phyloP scores from a whole-genome alignment of 1,284 basidiomycete species.

The Mycena sp. region DNA sequence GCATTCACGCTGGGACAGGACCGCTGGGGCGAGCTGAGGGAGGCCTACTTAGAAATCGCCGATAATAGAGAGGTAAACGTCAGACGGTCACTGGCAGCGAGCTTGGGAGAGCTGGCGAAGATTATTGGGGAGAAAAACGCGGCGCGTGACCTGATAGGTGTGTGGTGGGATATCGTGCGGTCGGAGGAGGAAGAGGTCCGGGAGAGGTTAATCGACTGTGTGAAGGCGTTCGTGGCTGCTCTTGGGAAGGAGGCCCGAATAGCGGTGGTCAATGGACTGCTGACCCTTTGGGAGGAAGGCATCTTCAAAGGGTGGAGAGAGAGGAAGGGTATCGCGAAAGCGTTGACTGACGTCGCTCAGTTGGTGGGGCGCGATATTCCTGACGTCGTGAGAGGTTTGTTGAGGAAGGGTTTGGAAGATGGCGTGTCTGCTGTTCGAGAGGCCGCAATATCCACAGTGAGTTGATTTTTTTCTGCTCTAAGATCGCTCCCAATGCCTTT shows the following conservation, averaged over 20 bases:
- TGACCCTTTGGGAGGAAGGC: slow-evolving; percentile 70
- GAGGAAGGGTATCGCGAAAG: slow-evolving; percentile 74
- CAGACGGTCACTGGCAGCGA: slow-evolving; percentile 84
- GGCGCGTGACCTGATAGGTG: slow-evolving; percentile 73
- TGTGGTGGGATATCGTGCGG: slow-evolving; percentile 74
- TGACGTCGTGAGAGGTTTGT: slow-evolving; percentile 51
- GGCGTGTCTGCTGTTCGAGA: slow-evolving; percentile 87
- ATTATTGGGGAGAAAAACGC: slow-evolving; percentile 83
- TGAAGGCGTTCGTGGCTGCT: slow-evolving; percentile 66
- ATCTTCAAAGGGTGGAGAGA: slow-evolving; percentile 85
- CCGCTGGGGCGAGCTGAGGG: slow-evolving; percentile 83
- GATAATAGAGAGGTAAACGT: slow-evolving; percentile 70
- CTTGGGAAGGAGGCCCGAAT: slow-evolving; percentile 61
- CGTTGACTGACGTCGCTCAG: slow-evolving; percentile 59
- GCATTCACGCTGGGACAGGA: slow-evolving; percentile 82
- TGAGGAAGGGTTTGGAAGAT: slow-evolving; percentile 80
- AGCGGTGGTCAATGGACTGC: slow-evolving; percentile 62
- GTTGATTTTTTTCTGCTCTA: slow-evolving; percentile 45
- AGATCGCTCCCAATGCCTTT: slow-evolving; percentile 34
- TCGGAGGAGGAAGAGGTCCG: slow-evolving; percentile 76
- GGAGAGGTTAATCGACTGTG: slow-evolving; percentile 71
- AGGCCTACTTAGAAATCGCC: slow-evolving; percentile 74
- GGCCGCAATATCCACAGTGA: slow-evolving; percentile 72
- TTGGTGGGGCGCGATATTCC: slow-evolving; percentile 44
- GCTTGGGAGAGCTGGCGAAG: slow-evolving; percentile 89